Evolutionary conservation across 352 stramenopile species (phyloP), one percentile per base, ranked within the genome.

Genomic region (Pythium phragmitis): DNA sequence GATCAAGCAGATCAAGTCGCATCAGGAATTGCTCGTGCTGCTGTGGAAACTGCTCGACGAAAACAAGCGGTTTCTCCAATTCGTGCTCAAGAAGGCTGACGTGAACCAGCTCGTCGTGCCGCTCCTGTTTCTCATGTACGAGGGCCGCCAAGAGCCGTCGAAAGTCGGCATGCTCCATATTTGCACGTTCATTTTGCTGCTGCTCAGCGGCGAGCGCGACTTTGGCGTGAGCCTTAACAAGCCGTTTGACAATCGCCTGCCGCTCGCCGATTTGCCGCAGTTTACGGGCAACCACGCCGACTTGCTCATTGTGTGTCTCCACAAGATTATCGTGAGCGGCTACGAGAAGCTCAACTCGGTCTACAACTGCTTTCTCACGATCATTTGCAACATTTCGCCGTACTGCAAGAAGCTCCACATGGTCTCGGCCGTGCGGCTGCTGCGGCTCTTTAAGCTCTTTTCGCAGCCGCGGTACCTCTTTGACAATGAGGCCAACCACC

Each of bases 281-380:
- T 98, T 99, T 65, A 91, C 84, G 7, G 97, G 96, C 34, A 98
- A 97, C 75, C 96, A 99, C 79, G 91, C 92, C 6, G 97, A 99
- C 69, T 73, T 99, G 53, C 72, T 99, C 37, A 95, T 98, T 42
- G 93, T 99, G 30, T 98, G 94, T 49, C 73, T 99, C 43, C 96
- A 99, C 82, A 99, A 99, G 77, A 89, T 99, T 55, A 97, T 99
- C 34, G 95, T 99, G 26, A 98, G 96, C 57, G 97, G 96, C 52
- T 96, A 97, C 56, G 95, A 98, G 65, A 97, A 98, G 67, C 81
- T 99, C 63, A 97, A 97, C 58, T 96, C 91, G 26, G 84, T 99
- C 21, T 99, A 99, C 80, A 98, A 98, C 53, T 99, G 96, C 78
- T 99, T 99, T 74, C 78, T 99, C 41, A 99, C 96, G 9, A 98